These are phyloP conservation scores for Sapria himalayana DNA, from an alignment of 345 rosid genomes.

Conservation along the genomic window DNA sequence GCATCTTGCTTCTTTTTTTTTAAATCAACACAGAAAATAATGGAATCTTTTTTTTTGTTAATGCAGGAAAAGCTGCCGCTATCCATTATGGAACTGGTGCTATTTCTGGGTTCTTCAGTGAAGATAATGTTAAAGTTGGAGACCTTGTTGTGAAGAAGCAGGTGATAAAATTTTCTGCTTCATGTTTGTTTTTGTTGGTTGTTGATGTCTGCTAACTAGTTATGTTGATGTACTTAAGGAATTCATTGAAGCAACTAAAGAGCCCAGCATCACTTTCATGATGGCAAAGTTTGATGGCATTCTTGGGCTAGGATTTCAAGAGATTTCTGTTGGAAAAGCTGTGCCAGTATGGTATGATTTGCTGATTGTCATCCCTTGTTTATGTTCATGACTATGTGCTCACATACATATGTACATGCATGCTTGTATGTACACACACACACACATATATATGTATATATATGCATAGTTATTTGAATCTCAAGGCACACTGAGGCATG, in stretches of 20 bases:
- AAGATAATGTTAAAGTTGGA: constrained; percentile 62
- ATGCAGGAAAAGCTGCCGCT: constrained; percentile 43
- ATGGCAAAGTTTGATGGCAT: constrained; percentile 88
- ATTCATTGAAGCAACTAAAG: constrained; percentile 78
- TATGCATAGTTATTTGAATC: too few relatives aligned
- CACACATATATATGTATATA: too few relatives aligned
- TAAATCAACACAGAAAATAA: background rate
- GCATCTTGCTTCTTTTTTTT: background rate
- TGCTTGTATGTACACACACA: too few relatives aligned
- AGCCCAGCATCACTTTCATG: constrained; percentile 63
- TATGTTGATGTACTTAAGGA: constrained; percentile 21
- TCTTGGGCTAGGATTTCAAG: constrained; percentile 83
- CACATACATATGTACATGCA: too few relatives aligned
- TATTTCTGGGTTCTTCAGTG: constrained; percentile 45
- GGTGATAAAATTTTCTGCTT: constrained; percentile 13
- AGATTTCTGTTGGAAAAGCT: constrained; percentile 71
- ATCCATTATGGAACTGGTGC: constrained; percentile 86
- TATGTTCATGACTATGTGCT: too few relatives aligned
- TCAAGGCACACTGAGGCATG: too few relatives aligned
- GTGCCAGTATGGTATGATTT: constrained; percentile 59
- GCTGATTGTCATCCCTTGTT: background rate
- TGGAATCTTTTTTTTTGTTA: constrained; percentile 4
- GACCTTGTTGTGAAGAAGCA: constrained; percentile 51
- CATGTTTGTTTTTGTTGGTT: background rate
- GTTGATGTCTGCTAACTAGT: background rate